phyloP scores from a whole-genome alignment of 805 yeast species.

The Debaryomyces castellii region DNA sequence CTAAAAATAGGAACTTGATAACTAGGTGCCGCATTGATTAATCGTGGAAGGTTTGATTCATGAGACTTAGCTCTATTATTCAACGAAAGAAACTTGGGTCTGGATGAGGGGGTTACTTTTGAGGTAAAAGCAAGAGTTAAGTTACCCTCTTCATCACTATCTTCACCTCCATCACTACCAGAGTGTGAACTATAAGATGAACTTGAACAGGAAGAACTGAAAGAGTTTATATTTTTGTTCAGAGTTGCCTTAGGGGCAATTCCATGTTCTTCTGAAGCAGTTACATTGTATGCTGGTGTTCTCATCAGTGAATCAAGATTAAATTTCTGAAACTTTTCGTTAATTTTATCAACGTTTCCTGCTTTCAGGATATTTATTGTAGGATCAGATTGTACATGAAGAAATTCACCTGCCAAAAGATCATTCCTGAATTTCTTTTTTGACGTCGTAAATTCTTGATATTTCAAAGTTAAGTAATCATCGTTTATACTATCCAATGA shows the following conservation, averaged over 20 bases:
- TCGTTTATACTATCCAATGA: conserved; percentile 70
- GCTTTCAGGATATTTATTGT: conserved; percentile 5
- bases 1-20: conserved; percentile 30
- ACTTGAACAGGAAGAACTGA: conserved; percentile 8
- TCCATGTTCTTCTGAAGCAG: conserved; percentile 11
- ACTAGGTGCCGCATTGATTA: conserved; percentile 15
- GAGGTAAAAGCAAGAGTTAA: conserved; percentile 46
- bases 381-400: conserved; percentile 8
- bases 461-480: conserved; percentile 46
- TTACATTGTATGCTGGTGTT: conserved; percentile 6
- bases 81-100: conserved; percentile 34
- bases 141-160: conserved; percentile 43
- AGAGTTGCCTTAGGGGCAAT: conserved; percentile 18
- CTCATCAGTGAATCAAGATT: conserved; percentile 38
- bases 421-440: conserved; percentile 10
- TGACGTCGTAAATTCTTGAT: conserved; percentile 29
- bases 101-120: conserved; percentile 30
- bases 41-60: conserved; percentile 38
- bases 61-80: conserved; percentile 39
- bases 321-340: conserved; percentile 35
- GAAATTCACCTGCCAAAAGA: neutral
- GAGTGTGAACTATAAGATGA: conserved; percentile 13
- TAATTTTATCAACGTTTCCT: conserved; percentile 17
- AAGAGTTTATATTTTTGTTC: conserved; percentile 7
- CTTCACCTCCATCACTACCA: conserved; percentile 13